Percentiles rank a stretch among this genome's conserved stretches.
These are phyloP conservation scores for Sclerotinia sclerotiorum DNA, from an alignment of 2,329 filamentous ascomycete species.

Conservation along the genomic window DNA sequence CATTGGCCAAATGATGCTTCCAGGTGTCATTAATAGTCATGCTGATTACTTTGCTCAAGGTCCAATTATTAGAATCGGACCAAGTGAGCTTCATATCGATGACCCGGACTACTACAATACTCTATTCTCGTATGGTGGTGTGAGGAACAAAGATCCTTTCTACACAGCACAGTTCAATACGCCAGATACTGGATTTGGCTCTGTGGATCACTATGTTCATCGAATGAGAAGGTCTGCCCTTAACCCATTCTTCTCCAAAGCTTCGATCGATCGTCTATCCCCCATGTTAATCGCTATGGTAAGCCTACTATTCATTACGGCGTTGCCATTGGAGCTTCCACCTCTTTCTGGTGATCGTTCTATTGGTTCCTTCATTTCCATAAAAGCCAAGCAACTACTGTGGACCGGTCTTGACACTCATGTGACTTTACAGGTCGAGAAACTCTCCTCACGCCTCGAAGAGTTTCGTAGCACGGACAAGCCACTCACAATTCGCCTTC, in stretches of 20 bases:
- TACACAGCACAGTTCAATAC: slow-evolving; percentile 25
- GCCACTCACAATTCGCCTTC: slow-evolving; percentile 27
- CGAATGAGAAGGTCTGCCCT: slow-evolving; percentile 31
- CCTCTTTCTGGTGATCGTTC: background rate
- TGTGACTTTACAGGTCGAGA: slow-evolving; percentile 24
- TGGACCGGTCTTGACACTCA: background rate
- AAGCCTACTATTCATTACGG: background rate
- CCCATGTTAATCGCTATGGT: slow-evolving; percentile 30
- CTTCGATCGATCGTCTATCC: slow-evolving; percentile 28
- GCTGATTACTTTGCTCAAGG: slow-evolving; percentile 8
- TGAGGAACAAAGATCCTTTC: slow-evolving; percentile 27
- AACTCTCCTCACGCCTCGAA: slow-evolving; percentile 29
- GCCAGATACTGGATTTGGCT: slow-evolving; percentile 27
- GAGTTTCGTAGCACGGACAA: slow-evolving; percentile 26
- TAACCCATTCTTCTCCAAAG: slow-evolving; percentile 35
- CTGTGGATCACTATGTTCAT: slow-evolving; percentile 32
- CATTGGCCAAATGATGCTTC: background rate
- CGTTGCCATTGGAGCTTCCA: background rate
- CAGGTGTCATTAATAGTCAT: background rate
- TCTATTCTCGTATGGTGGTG: slow-evolving; percentile 26
- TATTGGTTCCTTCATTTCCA: too few species aligned
- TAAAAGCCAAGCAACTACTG: background rate
- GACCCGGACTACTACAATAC: slow-evolving; percentile 32
- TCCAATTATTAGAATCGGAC: slow-evolving; percentile 32
- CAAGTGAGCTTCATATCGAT: slow-evolving; percentile 27